Base-by-base conservation (phyloP, 148 eudicot genomes). In the Chenopodium suecicum region DNA sequence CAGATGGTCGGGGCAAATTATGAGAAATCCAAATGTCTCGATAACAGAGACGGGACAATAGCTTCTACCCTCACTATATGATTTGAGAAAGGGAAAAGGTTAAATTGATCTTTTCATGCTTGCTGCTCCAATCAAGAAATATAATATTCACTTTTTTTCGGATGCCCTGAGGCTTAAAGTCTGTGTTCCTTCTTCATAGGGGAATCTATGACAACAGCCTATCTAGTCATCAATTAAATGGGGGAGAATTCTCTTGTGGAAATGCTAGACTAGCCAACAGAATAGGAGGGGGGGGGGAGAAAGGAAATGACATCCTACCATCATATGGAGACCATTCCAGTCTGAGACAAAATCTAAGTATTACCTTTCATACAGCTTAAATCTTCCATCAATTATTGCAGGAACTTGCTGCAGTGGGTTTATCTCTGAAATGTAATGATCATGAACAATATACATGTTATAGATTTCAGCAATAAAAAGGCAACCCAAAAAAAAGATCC, bases 351-450 rank as follows among this genome's bases (percentile, higher is more conserved):
- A 32, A 44, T 27, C 12, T 41, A 17, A 48, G 27, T 7, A 75
- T 69, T 25, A 94, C 98, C 98, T 94, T 84, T 93, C 98, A 85
- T 78, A 93, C 48, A 94, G 93, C 90, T 91, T 93, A 88, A 95
- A 91, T 73, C 91, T 86, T 88, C 98, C 98, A 84, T 93, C 91
- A 72, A 85, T 87, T 74, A 91, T 91, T 25, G 94, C 95, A 37
- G 98, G 98, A 84, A 94, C 92, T 88, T 90, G 74, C 60, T 19
- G 77, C 88, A 93, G 70, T 50, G 97, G 98, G 80, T 94, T 94
- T 83, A 94, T 87, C 70, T 90, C 98, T 94, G 88, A 64, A 84
- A 85, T 8, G 2, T 67, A 27, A 83, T 13, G 31, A 74, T 77
- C 79, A 47, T 73, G 60, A 74, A 16, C 74, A 31, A 76, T 4